These are phyloP conservation scores for Acmispon strigosus DNA, from an alignment of 306 rosid species.

Conservation along the genomic window DNA sequence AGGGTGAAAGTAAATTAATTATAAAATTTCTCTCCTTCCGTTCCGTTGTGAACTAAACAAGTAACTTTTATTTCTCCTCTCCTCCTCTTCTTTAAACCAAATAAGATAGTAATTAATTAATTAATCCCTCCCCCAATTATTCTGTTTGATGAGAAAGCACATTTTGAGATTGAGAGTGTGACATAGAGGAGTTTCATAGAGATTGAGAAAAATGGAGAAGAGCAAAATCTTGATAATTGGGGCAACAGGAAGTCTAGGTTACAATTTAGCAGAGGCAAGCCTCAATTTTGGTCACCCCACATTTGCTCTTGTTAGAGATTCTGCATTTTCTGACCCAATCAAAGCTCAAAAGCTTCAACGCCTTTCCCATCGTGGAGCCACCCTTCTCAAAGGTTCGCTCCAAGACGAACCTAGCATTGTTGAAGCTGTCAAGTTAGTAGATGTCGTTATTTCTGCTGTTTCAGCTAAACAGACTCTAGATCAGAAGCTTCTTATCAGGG, in stretches of 20 bases:
- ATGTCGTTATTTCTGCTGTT: constrained; percentile 75
- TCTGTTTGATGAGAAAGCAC: too few species aligned
- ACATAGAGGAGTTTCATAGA: too few species aligned
- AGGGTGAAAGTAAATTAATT: too few species aligned
- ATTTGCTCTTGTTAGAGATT: constrained; percentile 53
- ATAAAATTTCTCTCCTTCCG: too few species aligned
- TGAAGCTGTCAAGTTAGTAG: constrained; percentile 64
- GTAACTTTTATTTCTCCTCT: too few species aligned
- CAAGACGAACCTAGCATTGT: constrained; percentile 60
- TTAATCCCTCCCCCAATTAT: too few species aligned
- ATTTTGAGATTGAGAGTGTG: too few species aligned
- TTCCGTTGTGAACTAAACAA: too few species aligned
- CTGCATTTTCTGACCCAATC: constrained; percentile 48
- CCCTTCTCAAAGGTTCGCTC: constrained; percentile 63
- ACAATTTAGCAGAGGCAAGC: constrained; percentile 51
- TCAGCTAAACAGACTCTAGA: constrained; percentile 33
- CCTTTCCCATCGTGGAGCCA: constrained; percentile 55
- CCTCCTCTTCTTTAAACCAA: too few species aligned
- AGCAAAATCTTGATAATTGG: constrained; percentile 67
- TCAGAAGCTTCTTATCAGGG: constrained; percentile 61
- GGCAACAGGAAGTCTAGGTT: constrained; percentile 55
- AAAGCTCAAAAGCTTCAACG: constrained; percentile 42
- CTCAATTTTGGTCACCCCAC: constrained; percentile 62
- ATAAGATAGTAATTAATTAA: too few species aligned
- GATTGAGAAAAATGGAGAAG: constrained; percentile 24